Base-by-base conservation (phyloP, 768 basidiomycete species). In the Lactarius vividus region DNA sequence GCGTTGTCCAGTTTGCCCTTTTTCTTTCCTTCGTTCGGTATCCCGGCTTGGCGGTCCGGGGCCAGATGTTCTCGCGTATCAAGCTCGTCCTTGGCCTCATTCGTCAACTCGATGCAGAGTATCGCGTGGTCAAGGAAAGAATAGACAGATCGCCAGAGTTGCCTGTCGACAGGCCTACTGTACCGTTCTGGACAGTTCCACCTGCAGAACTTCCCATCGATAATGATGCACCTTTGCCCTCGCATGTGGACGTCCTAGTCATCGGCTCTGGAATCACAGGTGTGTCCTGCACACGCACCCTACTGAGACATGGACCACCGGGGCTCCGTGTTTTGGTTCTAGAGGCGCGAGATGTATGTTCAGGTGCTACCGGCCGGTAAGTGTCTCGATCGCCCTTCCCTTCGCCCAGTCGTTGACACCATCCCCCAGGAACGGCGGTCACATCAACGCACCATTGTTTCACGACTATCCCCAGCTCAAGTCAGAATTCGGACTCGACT, bases 201-300 rank as follows among this genome's bases (percentile, higher is more conserved):
- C 76, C 78, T 0, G 80, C 85, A 0, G 72, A 79, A 18, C 80
- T 88, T 18, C 76, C 83, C 3, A 67, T 72, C 2, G 62, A 72
- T 29, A 40, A 70, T 7, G 67, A 67, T 40, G 71, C 72, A 1
- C 66, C 54, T n/a, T 70, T 79, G 8, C 85, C 84, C 7, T 67
- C 71, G 0, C 76, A 86, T 58, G 87, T 83, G 6, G 91, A 92
- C 68, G 75, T 92, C 2, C 84, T 91, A 29, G 79, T 92, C 59
- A 82, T 92, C 61, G 91, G 91, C 3, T 88, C 87, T n/a, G 91
- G 91, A 0, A 88, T 92, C 64, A 87, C 90, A 0, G 89, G 89
- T 4, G 80, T 87, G 0, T 80, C 85, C 1, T 74, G 89, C 54
- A 85, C 83, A 5, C 81, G 84, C 67, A 81, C 82, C 10, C 66